phyloP scores from a whole-genome alignment of 2,329 filamentous ascomycete genomes.

The Rutstroemia sp. region DNA sequence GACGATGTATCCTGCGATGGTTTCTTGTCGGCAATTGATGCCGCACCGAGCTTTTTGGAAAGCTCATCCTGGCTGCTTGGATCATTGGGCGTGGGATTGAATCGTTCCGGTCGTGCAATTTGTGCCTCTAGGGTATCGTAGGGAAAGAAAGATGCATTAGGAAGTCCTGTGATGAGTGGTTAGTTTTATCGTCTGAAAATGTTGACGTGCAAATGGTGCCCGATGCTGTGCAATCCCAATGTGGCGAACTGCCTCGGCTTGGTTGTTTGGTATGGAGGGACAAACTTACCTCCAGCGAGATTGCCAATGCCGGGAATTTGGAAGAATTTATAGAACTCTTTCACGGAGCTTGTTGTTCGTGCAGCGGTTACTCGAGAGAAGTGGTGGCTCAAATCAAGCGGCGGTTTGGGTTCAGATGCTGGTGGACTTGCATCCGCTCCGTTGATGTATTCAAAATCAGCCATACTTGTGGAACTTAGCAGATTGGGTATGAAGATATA shows the following conservation, averaged over 20 bases:
- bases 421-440: constrained; percentile 7
- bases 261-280: not conserved
- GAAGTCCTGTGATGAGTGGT: constrained; percentile 47
- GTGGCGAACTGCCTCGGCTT: not conserved
- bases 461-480: constrained; percentile 12
- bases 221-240: not conserved
- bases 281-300: constrained; percentile 50
- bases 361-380: constrained; percentile 63
- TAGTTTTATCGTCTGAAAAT: constrained; percentile 8
- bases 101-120: constrained; percentile 66
- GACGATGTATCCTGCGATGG: constrained; percentile 19
- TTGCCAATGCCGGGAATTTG: constrained; percentile 54
- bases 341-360: constrained; percentile 60
- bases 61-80: constrained; percentile 32
- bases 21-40: constrained; percentile 16
- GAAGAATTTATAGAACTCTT: constrained; percentile 83
- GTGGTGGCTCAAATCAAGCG: constrained; percentile 73
- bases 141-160: constrained; percentile 75
- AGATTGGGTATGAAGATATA: not conserved
- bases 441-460: constrained; percentile 24
- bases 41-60: constrained; percentile 31
- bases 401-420: constrained; percentile 30
- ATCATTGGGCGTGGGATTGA: constrained; percentile 60
- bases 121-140: constrained; percentile 86
- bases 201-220: not conserved